Conservation (phyloP, 371 early-diverging fungal species). For the Mortierella sp. region DNA sequence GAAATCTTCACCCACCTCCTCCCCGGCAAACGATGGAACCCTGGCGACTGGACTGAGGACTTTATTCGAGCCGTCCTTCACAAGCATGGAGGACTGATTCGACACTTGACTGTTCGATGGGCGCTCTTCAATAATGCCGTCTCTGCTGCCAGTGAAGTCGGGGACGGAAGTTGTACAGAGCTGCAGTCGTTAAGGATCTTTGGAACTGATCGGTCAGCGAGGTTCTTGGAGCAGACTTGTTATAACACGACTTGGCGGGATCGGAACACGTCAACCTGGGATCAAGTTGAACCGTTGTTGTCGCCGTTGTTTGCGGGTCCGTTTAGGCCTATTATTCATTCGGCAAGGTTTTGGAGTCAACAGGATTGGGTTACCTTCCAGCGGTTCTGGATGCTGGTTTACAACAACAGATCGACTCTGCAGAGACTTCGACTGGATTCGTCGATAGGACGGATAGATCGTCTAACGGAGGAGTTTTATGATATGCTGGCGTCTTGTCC, state of each 20-base stretch:
- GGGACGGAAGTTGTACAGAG: neutral
- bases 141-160: neutral
- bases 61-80: neutral
- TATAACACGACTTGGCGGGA: neutral
- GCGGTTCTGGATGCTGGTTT: neutral
- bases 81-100: neutral
- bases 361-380: slow-evolving; percentile 2
- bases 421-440: neutral
- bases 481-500: neutral
- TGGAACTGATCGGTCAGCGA: neutral
- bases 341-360: neutral
- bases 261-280: neutral
- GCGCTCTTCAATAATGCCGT: neutral
- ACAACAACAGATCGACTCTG: neutral
- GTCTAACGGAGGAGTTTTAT: neutral
- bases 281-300: neutral
- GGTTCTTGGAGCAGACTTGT: neutral
- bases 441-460: neutral
- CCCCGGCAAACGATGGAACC: neutral
- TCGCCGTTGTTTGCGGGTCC: neutral
- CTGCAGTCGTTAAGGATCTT: neutral
- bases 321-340: neutral
- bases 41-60: neutral
- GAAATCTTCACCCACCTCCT: neutral
- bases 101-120: neutral